Base-by-base conservation (phyloP, 169 alveolate species). In the Eimeria sp. region DNA sequence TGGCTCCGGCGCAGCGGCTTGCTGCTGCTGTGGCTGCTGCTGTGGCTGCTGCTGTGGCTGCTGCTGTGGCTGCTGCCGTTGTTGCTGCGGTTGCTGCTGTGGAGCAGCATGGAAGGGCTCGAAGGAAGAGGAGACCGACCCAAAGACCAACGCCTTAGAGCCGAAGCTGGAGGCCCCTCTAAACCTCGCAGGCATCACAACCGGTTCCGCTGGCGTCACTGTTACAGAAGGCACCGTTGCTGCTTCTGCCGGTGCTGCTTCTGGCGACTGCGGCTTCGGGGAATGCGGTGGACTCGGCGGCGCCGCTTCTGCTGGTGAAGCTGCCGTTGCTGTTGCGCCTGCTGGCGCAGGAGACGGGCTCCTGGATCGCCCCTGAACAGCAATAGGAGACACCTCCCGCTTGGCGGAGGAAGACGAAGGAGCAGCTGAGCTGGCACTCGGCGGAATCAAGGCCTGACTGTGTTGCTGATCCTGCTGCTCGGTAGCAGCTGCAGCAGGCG, bases 401-500 rank as follows among this genome's bases (percentile, higher is more conserved):
- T 49, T 40, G 40, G 49, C 40, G 16, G 87, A 20, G 63, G 86
- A 34, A 0, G 87, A 11, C 20, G 87, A 27, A 25, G 65, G 87
- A 13, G 87, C 87, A 9, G 63, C 87, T 76, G 83, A 27, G 20
- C 87, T 18, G 11, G 63, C 49, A 76, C 16, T 63, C 9, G 87
- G 87, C 63, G 30, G 65, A 30, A 47, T 0, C 87, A 76, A 47
- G 40, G 87, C 87, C 87, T 76, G 87, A 45, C 61, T 40, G 18
- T 76, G 87, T 65, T 27, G 87, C 87, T 76, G 87, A 4, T 75
- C 57, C 87, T 76, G 87, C 87, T 76, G 87, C 87, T 76, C 61
- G 61, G 45, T 11, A 45, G 57, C 40, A 76, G 54, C 45, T 4
- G 43, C 30, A 10, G 87, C 87, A 76, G 30, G 87, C 40, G 40